These are phyloP conservation scores for Xylariaceae sp. DNA, from an alignment of 2,329 filamentous ascomycete genomes.

Conservation along the genomic window DNA sequence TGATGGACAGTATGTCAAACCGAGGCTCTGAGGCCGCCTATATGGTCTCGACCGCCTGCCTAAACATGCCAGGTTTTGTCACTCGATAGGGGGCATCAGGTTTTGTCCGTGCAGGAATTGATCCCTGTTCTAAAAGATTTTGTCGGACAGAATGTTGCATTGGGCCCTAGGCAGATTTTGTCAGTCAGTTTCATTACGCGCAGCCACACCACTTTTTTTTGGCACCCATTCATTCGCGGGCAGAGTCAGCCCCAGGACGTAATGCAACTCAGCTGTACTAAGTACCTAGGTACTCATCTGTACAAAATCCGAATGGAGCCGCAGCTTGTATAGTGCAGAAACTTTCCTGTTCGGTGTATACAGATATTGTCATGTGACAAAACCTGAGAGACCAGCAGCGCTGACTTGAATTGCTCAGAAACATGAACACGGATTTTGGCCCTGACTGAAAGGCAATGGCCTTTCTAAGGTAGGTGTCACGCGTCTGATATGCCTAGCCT, in stretches of 20 bases:
- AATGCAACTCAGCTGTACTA: too few relatives aligned
- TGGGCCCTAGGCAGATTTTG: not conserved
- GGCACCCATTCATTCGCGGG: too few relatives aligned
- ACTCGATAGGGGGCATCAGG: not conserved
- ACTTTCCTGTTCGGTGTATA: too few relatives aligned
- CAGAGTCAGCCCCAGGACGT: too few relatives aligned
- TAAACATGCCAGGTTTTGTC: not conserved
- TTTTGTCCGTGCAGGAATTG: not conserved
- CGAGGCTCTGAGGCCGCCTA: not conserved
- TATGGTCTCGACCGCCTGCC: too few relatives aligned
- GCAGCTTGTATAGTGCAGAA: too few relatives aligned
- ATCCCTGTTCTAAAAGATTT: not conserved
- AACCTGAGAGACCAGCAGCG: not conserved
- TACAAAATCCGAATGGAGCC: not conserved
- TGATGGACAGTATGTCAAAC: not conserved
- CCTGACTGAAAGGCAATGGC: too few relatives aligned
- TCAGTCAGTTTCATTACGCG: not conserved
- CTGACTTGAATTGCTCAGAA: not conserved
- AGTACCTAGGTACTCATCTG: not conserved
- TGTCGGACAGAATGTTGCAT: not conserved
- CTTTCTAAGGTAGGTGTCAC: not conserved
- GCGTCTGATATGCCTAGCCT: too few relatives aligned
- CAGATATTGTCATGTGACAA: not conserved
- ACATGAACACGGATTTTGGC: conserved; percentile 1
- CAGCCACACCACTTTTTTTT: not conserved